Conservation (phyloP, 441 rosid species). For the Aquilaria agallochum region DNA sequence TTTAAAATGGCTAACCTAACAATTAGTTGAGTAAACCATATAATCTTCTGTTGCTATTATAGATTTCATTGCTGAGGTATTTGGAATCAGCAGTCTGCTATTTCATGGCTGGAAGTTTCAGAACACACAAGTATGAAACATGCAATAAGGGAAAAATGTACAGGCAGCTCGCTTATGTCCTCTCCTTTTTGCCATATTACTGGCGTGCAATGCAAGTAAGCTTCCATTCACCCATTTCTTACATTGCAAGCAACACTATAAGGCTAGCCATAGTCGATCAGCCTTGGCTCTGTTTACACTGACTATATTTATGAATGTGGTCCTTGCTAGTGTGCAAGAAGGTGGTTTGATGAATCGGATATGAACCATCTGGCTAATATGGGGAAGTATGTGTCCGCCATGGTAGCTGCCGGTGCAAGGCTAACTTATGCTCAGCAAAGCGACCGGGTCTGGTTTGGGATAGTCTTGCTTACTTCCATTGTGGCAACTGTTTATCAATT, state of each 20-base stretch:
- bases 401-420: constrained; percentile 94
- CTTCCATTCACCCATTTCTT: not conserved
- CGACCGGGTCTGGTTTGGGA: constrained; percentile 46
- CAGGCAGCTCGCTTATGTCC: constrained; percentile 69
- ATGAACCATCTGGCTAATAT: constrained; percentile 73
- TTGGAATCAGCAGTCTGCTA: constrained; percentile 85
- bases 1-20: no score
- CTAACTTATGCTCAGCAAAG: constrained; percentile 62
- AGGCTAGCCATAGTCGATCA: not conserved
- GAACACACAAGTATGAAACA: constrained; percentile 63
- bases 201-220: constrained; percentile 99
- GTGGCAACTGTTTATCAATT: constrained; percentile 78
- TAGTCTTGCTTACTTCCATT: constrained; percentile 64
- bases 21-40: not conserved
- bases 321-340: constrained; percentile 65
- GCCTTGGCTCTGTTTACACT: not conserved
- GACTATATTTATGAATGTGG: not conserved
- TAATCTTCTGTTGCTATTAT: constrained; percentile 6
- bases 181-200: constrained; percentile 87
- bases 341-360: constrained; percentile 89
- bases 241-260: not conserved
- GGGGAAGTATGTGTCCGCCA: constrained; percentile 97
- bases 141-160: constrained; percentile 69
- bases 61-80: constrained; percentile 91
- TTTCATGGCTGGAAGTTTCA: constrained; percentile 74